Evolutionary conservation across 2,329 filamentous ascomycete genomes (phyloP), one percentile per base, ranked within the genome.

Genomic region (Didymella segeticola): DNA sequence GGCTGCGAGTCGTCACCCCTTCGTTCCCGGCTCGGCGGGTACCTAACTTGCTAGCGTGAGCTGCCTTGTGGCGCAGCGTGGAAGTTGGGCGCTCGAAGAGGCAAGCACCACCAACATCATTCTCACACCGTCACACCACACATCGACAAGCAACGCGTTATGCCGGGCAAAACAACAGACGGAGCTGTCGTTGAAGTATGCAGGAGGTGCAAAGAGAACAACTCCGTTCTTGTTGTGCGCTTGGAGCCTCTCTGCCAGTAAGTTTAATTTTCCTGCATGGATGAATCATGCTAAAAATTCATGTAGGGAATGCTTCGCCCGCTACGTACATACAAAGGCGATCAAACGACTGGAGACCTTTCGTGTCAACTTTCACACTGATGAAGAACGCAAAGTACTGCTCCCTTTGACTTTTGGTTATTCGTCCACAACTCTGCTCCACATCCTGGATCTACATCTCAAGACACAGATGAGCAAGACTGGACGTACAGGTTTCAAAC

Each of bases 341-440:
- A 83, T 91, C 63, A 93, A 93, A 75, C 89, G 92, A 41, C 84
- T 89, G 78, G 86, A 88, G 62, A 80, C 81, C 33, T 89, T 88
- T 68, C 80, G 83, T 38, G 80, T 86, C 30, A 76, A 77, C 30
- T 73, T 81, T 58, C 72, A 75, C 26, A 71, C 75, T 19, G 76
- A 77, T 36, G 69, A 76, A 45, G 76, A 77, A 51, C 78, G 77
- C 61, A 83, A 76, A 68, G 83, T 96, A 41, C 78, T 96, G 15
- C 78, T 96, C 17, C 91, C 92, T 5, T 78, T 97, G 1, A 96
- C 93, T 0, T 88, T 91, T 66, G 93, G 95, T 0, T 79, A 89
- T 1, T 95, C 90, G 1, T 98, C 93, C 0, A 82, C 89, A 12
- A 84, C 86, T 12, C 79, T 99, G 36, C 80, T 96, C 25, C 84